These are phyloP conservation scores for Aureobasidium sp. DNA, from an alignment of 2,329 filamentous ascomycete genomes.

Conservation along the genomic window DNA sequence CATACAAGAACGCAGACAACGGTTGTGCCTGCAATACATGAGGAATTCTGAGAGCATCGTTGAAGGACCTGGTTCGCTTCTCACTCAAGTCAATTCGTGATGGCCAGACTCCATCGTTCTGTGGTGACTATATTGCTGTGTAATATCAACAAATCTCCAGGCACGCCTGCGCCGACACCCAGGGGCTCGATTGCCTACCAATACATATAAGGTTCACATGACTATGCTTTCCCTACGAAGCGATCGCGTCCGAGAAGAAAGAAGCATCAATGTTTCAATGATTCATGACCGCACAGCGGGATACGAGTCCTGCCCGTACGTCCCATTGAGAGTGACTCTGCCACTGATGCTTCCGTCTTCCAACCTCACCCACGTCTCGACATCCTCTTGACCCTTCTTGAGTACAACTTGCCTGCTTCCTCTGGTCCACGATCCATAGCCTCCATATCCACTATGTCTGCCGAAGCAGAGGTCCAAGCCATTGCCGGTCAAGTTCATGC, in stretches of 20 bases:
- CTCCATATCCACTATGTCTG: constrained; percentile 21
- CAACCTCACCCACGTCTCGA: constrained; percentile 29
- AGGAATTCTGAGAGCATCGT: too few relatives aligned
- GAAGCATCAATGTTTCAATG: background rate
- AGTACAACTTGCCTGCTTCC: constrained; percentile 26
- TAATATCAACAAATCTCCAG: too few relatives aligned
- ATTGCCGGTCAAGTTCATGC: constrained; percentile 26
- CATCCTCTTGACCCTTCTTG: constrained; percentile 10
- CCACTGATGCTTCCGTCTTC: constrained; percentile 27
- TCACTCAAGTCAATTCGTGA: too few relatives aligned
- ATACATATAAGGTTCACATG: too few relatives aligned
- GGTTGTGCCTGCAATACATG: too few relatives aligned
- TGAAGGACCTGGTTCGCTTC: too few relatives aligned
- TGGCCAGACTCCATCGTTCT: too few relatives aligned
- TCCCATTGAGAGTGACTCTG: constrained; percentile 25
- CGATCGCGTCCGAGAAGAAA: background rate
- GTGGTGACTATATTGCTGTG: too few relatives aligned
- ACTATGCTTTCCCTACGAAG: too few relatives aligned
- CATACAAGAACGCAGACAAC: too few relatives aligned
- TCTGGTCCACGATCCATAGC: constrained; percentile 29
- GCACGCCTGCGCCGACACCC: too few relatives aligned
- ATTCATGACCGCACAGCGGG: constrained; percentile 16
- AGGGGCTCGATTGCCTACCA: too few relatives aligned
- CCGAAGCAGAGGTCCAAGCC: constrained; percentile 30
- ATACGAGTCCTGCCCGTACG: constrained; percentile 26